Evolutionary conservation across 768 basidiomycete species (phyloP).

Genomic region (Trametes meyenii): DNA sequence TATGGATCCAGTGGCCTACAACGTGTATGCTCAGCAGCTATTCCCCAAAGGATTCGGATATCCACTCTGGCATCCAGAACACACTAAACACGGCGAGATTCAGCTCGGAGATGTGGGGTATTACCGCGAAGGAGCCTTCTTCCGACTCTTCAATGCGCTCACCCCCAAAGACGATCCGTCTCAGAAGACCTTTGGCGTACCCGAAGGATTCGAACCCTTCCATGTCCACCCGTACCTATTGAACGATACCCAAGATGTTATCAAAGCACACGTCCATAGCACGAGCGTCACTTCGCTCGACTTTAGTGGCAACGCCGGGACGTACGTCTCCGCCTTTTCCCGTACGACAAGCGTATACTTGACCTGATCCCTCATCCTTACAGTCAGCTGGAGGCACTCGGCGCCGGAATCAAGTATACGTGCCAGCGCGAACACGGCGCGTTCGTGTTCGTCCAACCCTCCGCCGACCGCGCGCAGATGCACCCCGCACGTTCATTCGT

Average conservation of each 20-base stretch:
- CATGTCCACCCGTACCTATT: not conserved
- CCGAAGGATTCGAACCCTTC: constrained; percentile 6
- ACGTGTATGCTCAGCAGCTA: constrained; percentile 24
- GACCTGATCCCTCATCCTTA: not conserved
- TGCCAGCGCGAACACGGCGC: constrained; percentile 27
- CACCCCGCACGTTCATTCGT: not conserved
- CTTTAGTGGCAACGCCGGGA: constrained; percentile 6
- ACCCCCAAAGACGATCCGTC: constrained; percentile 5
- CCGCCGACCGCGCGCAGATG: constrained; percentile 5
- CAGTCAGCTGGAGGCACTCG: constrained; percentile 6
- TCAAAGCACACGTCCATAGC: constrained; percentile 9
- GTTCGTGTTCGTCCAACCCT: constrained; percentile 12
- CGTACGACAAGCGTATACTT: no score
- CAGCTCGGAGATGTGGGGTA: constrained; percentile 31
- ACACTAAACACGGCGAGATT: constrained; percentile 10
- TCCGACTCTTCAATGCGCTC: constrained; percentile 28
- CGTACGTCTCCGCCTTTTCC: constrained; percentile 8
- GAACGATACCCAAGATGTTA: constrained; percentile 1
- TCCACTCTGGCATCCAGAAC: constrained; percentile 30
- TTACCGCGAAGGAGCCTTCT: constrained; percentile 25
- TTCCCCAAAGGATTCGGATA: constrained; percentile 16
- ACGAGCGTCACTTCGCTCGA: constrained; percentile 6
- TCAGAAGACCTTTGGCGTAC: constrained; percentile 3
- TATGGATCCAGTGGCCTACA: not conserved
- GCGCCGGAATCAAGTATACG: constrained; percentile 14